A percentile compares a stretch with the other conserved stretches of the same genome.
Evolutionary conservation across 306 rosid species (phyloP).

Genomic region (Cicer yamashitae): DNA sequence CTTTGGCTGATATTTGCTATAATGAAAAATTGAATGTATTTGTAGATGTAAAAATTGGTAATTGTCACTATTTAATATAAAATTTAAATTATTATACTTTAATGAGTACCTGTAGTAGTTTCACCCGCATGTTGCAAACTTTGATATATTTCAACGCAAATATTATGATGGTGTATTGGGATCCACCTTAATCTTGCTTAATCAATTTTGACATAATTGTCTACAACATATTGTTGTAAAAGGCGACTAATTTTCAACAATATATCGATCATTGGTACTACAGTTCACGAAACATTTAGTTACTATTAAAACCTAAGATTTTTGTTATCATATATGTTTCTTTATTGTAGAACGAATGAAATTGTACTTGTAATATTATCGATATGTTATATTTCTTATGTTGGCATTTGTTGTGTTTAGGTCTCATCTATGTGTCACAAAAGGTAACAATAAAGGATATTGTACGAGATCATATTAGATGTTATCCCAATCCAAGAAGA

Average conservation of each 20-base stretch:
- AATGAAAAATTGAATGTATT: background rate
- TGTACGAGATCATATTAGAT: background rate
- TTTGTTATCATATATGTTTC: background rate
- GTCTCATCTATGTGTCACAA: background rate
- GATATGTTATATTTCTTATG: background rate
- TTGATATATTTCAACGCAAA: background rate
- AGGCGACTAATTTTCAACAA: background rate
- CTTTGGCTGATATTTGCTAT: background rate
- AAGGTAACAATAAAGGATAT: background rate
- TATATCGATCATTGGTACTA: background rate
- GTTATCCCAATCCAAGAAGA: background rate
- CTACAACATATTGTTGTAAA: background rate
- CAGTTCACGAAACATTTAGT: too few relatives aligned
- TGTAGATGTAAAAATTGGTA: too few relatives aligned
- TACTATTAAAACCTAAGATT: background rate
- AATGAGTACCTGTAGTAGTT: background rate
- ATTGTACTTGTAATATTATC: background rate
- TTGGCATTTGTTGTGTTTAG: background rate
- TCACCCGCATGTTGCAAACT: background rate
- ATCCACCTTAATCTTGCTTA: background rate
- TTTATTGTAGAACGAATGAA: background rate
- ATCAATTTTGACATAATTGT: constrained; percentile 8
- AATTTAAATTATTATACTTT: background rate
- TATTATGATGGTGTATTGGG: background rate
- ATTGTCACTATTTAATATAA: background rate